A percentile compares a stretch with the other conserved stretches of the same genome.
Evolutionary conservation across 441 rosid species (phyloP).

Genomic region (Hura crepitans): DNA sequence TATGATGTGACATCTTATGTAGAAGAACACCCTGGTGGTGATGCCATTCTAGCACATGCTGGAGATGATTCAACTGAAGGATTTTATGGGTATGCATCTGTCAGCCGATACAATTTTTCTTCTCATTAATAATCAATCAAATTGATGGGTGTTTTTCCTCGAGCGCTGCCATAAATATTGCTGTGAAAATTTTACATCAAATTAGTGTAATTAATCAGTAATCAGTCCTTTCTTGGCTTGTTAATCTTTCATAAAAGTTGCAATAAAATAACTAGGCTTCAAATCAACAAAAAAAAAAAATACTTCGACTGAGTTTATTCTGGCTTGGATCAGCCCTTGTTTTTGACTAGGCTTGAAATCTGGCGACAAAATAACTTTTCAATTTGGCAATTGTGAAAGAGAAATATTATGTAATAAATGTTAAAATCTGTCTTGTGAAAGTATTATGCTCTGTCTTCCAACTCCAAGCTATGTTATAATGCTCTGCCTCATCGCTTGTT

Average conservation of each 20-base stretch:
- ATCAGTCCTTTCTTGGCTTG: constrained; percentile 2
- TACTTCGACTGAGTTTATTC: neutral
- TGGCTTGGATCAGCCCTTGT: neutral
- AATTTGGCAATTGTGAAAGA: neutral
- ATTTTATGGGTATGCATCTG: constrained; percentile 64
- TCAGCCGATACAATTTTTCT: neutral
- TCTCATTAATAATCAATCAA: neutral
- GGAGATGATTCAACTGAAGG: constrained; percentile 95
- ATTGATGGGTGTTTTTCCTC: neutral
- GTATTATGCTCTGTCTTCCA: neutral
- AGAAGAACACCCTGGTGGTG: constrained; percentile 97
- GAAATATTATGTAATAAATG: too few relatives aligned
- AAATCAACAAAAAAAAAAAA: neutral
- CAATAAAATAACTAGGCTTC: neutral
- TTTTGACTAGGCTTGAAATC: neutral
- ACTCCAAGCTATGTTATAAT: neutral
- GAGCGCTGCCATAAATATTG: too few relatives aligned
- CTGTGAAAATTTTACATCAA: neutral
- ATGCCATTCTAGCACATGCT: constrained; percentile 81
- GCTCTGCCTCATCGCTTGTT: too few relatives aligned
- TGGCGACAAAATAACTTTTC: neutral
- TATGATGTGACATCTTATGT: constrained; percentile 90
- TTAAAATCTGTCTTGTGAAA: neutral
- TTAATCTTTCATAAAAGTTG: neutral
- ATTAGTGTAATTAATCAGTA: neutral